These are phyloP conservation scores for Eudorina sp. DNA, from an alignment of 139 green algal species.

Conservation along the genomic window DNA sequence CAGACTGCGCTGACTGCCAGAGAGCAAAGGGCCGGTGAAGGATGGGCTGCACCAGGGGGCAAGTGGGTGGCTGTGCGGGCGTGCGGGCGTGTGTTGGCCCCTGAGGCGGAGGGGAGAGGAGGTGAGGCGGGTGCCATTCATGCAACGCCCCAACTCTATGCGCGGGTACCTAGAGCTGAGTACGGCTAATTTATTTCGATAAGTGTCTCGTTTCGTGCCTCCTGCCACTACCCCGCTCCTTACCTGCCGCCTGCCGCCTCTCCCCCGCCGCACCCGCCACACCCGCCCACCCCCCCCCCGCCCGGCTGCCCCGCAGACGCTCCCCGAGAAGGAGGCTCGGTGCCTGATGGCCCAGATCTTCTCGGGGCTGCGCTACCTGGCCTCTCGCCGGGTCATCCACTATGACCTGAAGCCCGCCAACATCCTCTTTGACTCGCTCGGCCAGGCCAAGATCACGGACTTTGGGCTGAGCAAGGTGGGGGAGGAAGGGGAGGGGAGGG, in stretches of 20 bases:
- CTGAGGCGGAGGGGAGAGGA: too few relatives aligned
- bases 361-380: constrained; percentile 75
- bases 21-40: too few relatives aligned
- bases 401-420: constrained; percentile 97
- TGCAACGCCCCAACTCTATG: too few relatives aligned
- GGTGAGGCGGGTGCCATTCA: too few relatives aligned
- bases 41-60: too few relatives aligned
- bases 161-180: too few relatives aligned
- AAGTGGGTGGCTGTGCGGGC: too few relatives aligned
- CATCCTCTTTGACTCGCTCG: constrained; percentile 92
- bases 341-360: constrained; percentile 82
- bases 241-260: neutral
- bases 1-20: too few relatives aligned
- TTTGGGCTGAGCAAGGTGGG: constrained; percentile 94
- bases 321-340: constrained; percentile 91
- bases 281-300: neutral
- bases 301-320: constrained; percentile 56
- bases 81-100: too few relatives aligned
- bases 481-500: neutral
- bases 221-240: neutral
- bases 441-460: constrained; percentile 94
- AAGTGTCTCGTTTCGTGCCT: too few relatives aligned
- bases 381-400: constrained; percentile 86
- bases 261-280: neutral
- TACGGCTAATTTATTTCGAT: too few relatives aligned